Base-by-base conservation (phyloP, 495 filamentous ascomycete species). In the Aspergillus sclerotiicarbonarius region DNA sequence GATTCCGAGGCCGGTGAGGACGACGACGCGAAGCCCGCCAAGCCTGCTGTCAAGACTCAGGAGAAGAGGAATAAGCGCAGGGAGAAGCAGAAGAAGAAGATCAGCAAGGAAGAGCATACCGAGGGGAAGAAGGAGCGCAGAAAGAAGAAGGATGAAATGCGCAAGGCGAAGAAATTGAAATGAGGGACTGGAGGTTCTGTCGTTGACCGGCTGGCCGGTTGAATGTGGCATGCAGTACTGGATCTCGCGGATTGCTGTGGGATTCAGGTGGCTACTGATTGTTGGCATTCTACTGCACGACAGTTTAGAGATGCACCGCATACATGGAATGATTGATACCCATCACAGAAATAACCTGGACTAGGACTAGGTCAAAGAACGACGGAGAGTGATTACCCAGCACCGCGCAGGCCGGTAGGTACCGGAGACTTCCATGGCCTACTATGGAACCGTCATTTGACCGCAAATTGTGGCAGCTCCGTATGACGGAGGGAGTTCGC, bases 141-240 rank as follows among this genome's bases (percentile, higher is more conserved):
- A 31, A 60, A 71, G 53, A 78, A 74, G 61, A 78, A 79, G 57
- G 54, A 67, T 41, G 58, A 72, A 39, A n/a, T 19, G 15, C 68
- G 71, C 43, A 71, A 70, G 53, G 64, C 66, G 19, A 66, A 64
- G 44, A 68, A 69, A 20, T 62, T 56, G 41, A 44, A 63, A 54
- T 66, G 62, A 66, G 32, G 6, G 33, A 21, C 16, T 31, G 3
- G 13, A 16, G 25, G 13, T 31, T 16, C n/a, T 50, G 25, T 32
- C 13, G 37, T 41, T 41, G 41, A 25, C 20, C 37, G 48, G 51
- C 20, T 31, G 41, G 29, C 33, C 41, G 30, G 4, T 48, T 47
- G 44, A 4, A 18, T 48, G 16, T 29, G 13, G 31, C 12, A 2
- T n/a, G 37, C 37, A 35, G 13, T 9, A 13, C 33, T 35, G 33